Conservation (phyloP, 768 basidiomycete species). For the Podaxis sp. region DNA sequence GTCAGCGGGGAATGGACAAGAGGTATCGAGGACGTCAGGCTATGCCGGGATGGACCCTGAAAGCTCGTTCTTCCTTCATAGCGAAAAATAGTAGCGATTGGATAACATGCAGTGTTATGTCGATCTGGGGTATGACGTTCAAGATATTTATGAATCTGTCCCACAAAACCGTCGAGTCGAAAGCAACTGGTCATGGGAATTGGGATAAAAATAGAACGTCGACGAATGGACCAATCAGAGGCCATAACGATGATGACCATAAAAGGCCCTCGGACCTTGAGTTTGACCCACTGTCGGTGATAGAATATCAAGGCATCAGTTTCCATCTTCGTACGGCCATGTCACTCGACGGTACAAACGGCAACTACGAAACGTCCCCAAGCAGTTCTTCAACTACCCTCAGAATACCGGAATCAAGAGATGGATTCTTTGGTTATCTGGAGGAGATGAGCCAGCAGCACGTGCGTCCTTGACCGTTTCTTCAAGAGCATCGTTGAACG, state of each 20-base stretch:
- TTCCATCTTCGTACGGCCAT: not conserved
- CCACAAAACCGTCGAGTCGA: too few species aligned
- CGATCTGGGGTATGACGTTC: too few species aligned
- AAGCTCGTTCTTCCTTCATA: too few species aligned
- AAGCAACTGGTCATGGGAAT: not conserved
- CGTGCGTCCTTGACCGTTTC: constrained; percentile 35
- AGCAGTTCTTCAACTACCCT: constrained; percentile 17
- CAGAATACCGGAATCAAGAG: constrained; percentile 49
- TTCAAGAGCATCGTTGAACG: constrained; percentile 1
- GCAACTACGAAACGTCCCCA: not conserved
- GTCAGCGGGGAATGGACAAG: too few species aligned
- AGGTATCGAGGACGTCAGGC: too few species aligned
- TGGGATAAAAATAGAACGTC: not conserved
- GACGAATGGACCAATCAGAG: not conserved
- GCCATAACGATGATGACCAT: not conserved
- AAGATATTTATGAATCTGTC: too few species aligned
- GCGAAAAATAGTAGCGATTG: too few species aligned
- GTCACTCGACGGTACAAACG: not conserved
- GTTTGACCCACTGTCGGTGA: not conserved
- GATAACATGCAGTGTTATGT: too few species aligned
- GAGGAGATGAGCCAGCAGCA: constrained; percentile 77
- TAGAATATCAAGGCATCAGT: not conserved
- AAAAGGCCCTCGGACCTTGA: not conserved
- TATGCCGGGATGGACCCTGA: too few species aligned
- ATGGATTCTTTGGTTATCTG: constrained; percentile 75